Percentiles rank a stretch among this genome's conserved stretches.
Evolutionary conservation across 768 basidiomycete genomes (phyloP).

Genomic region (Tylopilus cervinicoccineus): DNA sequence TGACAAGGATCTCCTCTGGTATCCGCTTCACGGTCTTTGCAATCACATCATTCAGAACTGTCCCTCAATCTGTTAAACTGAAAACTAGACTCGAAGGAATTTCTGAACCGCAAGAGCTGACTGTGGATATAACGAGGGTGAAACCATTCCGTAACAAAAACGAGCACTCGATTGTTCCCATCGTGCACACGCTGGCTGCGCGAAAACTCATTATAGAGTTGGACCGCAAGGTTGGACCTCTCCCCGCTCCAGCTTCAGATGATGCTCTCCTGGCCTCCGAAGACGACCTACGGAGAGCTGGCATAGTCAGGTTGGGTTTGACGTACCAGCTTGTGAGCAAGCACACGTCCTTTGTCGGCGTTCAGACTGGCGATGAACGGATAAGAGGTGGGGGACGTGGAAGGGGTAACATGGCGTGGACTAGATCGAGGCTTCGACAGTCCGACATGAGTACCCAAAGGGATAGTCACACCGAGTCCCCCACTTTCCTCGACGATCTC

Average conservation of each 20-base stretch:
- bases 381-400: constrained; percentile 5
- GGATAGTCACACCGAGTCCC: neutral
- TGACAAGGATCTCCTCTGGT: constrained; percentile 32
- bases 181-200: constrained; percentile 54
- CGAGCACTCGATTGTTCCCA: constrained; percentile 19
- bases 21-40: constrained; percentile 34
- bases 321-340: constrained; percentile 49
- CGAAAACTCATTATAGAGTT: constrained; percentile 52
- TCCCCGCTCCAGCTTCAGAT: constrained; percentile 26
- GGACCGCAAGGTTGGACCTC: constrained; percentile 33
- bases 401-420: constrained; percentile 6
- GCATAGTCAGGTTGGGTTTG: constrained; percentile 47
- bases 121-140: constrained; percentile 22
- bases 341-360: constrained; percentile 55
- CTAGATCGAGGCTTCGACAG: constrained; percentile 15
- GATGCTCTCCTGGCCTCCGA: constrained; percentile 25
- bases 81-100: constrained; percentile 26
- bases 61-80: constrained; percentile 29
- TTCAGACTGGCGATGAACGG: constrained; percentile 34
- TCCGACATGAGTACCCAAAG: neutral
- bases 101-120: constrained; percentile 11
- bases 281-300: constrained; percentile 38
- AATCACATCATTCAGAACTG: constrained; percentile 18
- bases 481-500: constrained; percentile 18
- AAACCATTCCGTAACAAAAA: constrained; percentile 22